Base-by-base conservation (phyloP, 208 protist species). In the Kentomonas sorsogonicus region DNA sequence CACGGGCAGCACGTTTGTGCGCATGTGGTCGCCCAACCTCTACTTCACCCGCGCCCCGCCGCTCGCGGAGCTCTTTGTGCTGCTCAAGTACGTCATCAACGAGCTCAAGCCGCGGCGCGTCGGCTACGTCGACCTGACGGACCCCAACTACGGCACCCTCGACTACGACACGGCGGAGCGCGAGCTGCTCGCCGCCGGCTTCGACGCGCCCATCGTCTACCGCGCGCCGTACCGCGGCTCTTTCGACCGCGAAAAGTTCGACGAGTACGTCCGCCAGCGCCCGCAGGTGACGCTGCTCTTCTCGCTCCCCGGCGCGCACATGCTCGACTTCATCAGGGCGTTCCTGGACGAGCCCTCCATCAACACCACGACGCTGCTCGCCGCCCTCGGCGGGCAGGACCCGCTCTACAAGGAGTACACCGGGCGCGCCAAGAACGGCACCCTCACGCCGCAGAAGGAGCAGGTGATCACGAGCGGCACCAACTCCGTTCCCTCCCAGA, bases 41-140 rank as follows among this genome's bases (percentile, higher is more conserved):
- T 74, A 74, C 60, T 89, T 76, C 62, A 65, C 67, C 41, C 56
- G 72, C 9, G 44, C 64, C 4, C 74, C 83, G 2, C 67, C 74
- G 16, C 41, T 50, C 13, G 33, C 62, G 0, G 79, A 72, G 56
- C 48, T 86, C 23, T 20, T 65, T 13, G 55, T 66, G 41, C 31
- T 82, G 15, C 15, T 83, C 15, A 22, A 50, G 23, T 63, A 74
- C 56, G 51, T 63, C 16, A 9, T 73, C 20, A 69, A 59, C 33
- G 33, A 25, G 0, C 50, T 79, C 15, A 59, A 61, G 16, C 53
- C 55, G 20, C 40, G 61, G 1, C 70, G 70, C 43, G 40, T 86
- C 4, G 75, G 62, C 36, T 83, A 79, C 47, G 83, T 83, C 73
- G 74, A 79, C 64, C 60, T 83, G 41, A 56, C 50, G 3, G 58